Evolutionary conservation across 1,139 yeast species (phyloP).

Genomic region (Sugiyamaella grinbergsii): DNA sequence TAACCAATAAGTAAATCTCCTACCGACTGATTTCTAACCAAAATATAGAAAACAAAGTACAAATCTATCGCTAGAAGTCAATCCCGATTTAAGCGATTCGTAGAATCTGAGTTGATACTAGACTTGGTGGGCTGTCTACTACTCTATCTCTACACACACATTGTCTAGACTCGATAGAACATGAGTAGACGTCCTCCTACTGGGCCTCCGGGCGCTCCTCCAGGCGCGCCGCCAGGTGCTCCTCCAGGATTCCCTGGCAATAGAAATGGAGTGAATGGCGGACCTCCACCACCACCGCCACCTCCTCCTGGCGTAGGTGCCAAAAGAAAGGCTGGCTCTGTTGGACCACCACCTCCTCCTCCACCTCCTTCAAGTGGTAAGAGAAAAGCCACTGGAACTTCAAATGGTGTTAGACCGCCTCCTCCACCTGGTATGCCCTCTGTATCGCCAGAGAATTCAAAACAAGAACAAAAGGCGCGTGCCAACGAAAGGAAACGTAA

Average conservation of each 20-base stretch:
- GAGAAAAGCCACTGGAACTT: not conserved
- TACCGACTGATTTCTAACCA: too few species aligned
- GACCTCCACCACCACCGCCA: constrained; percentile 16
- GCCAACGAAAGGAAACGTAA: constrained; percentile 51
- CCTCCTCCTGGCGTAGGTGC: constrained; percentile 1
- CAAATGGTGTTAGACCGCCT: constrained; percentile 23
- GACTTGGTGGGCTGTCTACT: too few species aligned
- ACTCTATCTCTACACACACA: too few species aligned
- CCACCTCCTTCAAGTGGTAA: constrained; percentile 29
- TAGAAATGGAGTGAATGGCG: not conserved
- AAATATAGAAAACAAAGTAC: too few species aligned
- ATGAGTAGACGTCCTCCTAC: too few species aligned
- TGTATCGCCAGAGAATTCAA: constrained; percentile 15
- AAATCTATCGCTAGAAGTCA: too few species aligned
- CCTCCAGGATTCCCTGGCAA: not conserved
- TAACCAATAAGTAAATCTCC: too few species aligned
- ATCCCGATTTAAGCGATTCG: too few species aligned
- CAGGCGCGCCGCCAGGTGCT: too few species aligned
- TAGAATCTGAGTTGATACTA: too few species aligned
- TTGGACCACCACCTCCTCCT: constrained; percentile 13
- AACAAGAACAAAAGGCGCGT: constrained; percentile 24
- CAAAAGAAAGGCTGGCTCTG: constrained; percentile 8
- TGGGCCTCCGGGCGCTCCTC: too few species aligned
- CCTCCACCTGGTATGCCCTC: constrained; percentile 33
- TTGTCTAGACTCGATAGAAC: too few species aligned